Conservation (phyloP, 2,329 filamentous ascomycete species). For the Botrytis byssoidea region DNA sequence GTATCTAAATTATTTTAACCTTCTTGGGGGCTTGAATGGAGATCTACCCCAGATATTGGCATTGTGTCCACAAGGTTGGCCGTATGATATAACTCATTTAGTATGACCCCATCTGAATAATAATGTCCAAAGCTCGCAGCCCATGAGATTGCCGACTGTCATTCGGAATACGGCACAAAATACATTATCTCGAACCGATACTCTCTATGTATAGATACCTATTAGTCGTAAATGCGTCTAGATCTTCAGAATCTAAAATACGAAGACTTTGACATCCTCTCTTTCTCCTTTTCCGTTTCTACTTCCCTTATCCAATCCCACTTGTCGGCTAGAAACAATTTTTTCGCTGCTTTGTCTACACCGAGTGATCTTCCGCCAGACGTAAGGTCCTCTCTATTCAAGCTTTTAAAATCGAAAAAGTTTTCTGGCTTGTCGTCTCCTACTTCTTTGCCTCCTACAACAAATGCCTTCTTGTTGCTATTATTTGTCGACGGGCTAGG, state of each 20-base stretch:
- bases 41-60: constrained; percentile 4
- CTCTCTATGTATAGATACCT: not conserved
- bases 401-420: constrained; percentile 46
- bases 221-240: not conserved
- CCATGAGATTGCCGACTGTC: not conserved
- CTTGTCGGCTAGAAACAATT: constrained; percentile 53
- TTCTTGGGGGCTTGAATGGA: not conserved
- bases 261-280: constrained; percentile 25
- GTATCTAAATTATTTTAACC: not conserved
- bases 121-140: not conserved
- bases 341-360: constrained; percentile 51
- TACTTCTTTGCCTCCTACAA: constrained; percentile 28
- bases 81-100: not conserved
- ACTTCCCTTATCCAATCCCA: constrained; percentile 55
- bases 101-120: not conserved
- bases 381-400: constrained; percentile 49
- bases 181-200: not conserved
- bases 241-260: constrained; percentile 18
- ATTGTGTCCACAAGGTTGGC: not conserved
- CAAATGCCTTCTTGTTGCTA: constrained; percentile 27
- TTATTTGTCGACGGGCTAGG: not conserved
- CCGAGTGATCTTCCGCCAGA: constrained; percentile 51
- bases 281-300: constrained; percentile 20
- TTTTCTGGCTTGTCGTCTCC: constrained; percentile 25
- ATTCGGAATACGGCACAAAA: not conserved